Base-by-base conservation (phyloP, 148 eudicot genomes). In the Arbutus unedo region DNA sequence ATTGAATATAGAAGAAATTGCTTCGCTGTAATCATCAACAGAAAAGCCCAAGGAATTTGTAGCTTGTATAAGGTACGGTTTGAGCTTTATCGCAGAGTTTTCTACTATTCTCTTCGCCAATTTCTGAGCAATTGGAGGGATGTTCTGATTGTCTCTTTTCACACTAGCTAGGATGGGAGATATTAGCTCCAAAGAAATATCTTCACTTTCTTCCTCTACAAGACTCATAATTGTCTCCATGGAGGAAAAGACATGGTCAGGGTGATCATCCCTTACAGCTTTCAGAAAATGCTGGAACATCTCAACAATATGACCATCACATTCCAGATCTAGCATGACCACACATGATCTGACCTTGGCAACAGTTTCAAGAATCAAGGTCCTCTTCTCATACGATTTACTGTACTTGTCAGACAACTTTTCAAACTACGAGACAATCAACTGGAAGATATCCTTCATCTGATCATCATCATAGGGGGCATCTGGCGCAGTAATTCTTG, bases 241-340 rank as follows among this genome's bases (percentile, higher is more conserved):
- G 51, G 92, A 90, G 60, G 92, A 75, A 76, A 89, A 88, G 19
- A 96, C 91, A 70, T 41, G 83, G 16, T 90, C 94, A 1, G 89
- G 85, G 81, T 93, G 98, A 85, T 92, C 79, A 80, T 86, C 94
- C 90, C 99, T 90, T 84, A 97, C 88, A 8, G 92, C 79, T 82
- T 84, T 87, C 66, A 97, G 84, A 79, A 97, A 94, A 77, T 90
- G 92, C 50, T 89, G 89, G 86, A 97, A 97, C 99, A 97, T 94
- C 86, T 94, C 90, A 21, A 84, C 79, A 77, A 97, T 91, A 82
- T 94, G 83, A 59, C 74, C 85, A 77, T 97, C 98, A 81, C 97
- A 94, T 84, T 97, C 98, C 50, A 97, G 92, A 87, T 97, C 99
- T 88, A 97, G 67, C 99, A 97, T 97, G 89, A 97, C 91, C n/a